Evolutionary conservation across 306 rosid genomes (phyloP).

Genomic region (Crataegus laevigata): DNA sequence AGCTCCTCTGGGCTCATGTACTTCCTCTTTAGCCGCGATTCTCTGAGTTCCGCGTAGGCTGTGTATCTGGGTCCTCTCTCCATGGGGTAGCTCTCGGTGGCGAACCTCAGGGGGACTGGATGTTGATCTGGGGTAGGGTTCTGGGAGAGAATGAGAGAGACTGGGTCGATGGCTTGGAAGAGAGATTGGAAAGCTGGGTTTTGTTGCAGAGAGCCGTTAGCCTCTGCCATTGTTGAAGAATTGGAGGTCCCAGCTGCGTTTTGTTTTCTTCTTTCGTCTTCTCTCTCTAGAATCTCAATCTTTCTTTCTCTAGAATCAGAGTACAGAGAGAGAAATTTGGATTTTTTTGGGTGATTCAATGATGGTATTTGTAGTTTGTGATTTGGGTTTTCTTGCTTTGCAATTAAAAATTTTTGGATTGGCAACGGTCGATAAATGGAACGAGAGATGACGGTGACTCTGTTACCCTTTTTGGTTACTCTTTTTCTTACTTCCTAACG

Average conservation of each 20-base stretch:
- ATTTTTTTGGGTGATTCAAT: background rate
- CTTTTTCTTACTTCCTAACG: slow-evolving; percentile 26
- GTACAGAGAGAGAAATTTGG: background rate
- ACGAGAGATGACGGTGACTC: slow-evolving; percentile 3
- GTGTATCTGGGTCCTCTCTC: slow-evolving; percentile 78
- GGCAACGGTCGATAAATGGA: slow-evolving; percentile 56
- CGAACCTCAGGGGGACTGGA: slow-evolving; percentile 37
- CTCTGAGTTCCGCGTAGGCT: slow-evolving; percentile 64
- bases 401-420: slow-evolving; percentile 5
- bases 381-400: slow-evolving; percentile 6
- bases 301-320: background rate
- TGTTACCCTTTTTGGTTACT: background rate
- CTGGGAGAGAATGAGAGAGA: slow-evolving; percentile 53
- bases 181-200: slow-evolving; percentile 34
- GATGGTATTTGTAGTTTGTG: slow-evolving; percentile 14
- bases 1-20: slow-evolving; percentile 15
- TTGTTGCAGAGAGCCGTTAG: slow-evolving; percentile 14
- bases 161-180: slow-evolving; percentile 61
- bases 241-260: slow-evolving; percentile 2
- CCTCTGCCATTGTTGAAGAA: slow-evolving; percentile 42
- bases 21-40: slow-evolving; percentile 44
- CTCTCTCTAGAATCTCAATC: background rate
- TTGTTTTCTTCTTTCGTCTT: background rate
- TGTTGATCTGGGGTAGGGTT: slow-evolving; percentile 25
- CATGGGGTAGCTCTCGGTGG: slow-evolving; percentile 34